Base-by-base conservation (phyloP, 495 filamentous ascomycete genomes). In the Geopyxis carbonaria region DNA sequence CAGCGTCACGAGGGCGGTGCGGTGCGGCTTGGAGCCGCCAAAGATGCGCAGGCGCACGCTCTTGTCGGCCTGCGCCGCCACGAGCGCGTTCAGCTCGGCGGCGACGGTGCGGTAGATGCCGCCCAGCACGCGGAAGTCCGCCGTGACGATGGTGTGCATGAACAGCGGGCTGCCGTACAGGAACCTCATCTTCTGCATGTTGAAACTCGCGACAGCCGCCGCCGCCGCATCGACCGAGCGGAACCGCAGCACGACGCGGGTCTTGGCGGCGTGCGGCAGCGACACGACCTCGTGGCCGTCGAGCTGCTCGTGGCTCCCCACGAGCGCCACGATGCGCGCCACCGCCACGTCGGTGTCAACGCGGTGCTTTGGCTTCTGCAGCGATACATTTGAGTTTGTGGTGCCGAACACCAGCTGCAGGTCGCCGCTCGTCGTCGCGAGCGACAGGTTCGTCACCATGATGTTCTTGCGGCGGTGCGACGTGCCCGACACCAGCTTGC, bases 241-340 rank as follows among this genome's bases (percentile, higher is more conserved):
- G 28, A 53, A 47, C 11, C 38, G 44, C 14, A 53, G 29, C 28
- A 45, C 38, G 20, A 44, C 39, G 4, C 28, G 40, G 20, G 31
- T 31, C 20, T 44, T 46, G n/a, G n/a, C 2, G 10, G 29, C 29
- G 25, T 38, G 28, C 9, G 48, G 37, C 11, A 24, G 20, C 5
- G 46, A 45, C 21, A 51, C 38, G 24, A 51, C 42, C 7, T 51
- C 48, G 29, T 34, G 50, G 13, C 33, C 38, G n/a, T 43, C 38
- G 8, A 51, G 35, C 29, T 44, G 27, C 15, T 29, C 38, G 2
- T 39, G 20, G 10, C 38, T 31, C 18, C 38, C 38, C 20, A 51
- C 37, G 8, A 51, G 46, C 27, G 42, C 50, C 13, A 28, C 32
- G n/a, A 49, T 38, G 33, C 42, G 31, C 11, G 35, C n/a, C 22